These are phyloP conservation scores for Maudiozyma saulgeensis DNA, from an alignment of 805 yeast genomes.

Conservation along the genomic window DNA sequence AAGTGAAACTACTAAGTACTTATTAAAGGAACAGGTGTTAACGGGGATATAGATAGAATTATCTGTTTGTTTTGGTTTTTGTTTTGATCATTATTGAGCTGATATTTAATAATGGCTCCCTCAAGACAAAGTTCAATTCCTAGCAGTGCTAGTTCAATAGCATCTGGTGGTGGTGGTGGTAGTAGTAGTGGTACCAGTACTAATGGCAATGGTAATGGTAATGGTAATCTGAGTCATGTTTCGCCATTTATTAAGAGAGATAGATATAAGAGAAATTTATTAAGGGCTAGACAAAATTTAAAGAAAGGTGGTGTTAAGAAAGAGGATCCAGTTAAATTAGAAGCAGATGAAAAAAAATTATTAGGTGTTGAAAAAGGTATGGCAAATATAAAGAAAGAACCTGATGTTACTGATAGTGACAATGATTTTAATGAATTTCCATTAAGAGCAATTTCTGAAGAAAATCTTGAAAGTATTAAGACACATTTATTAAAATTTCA, in stretches of 20 bases:
- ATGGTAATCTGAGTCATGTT: slow-evolving; percentile 9
- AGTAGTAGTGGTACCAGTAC: slow-evolving; percentile 8
- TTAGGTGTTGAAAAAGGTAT: slow-evolving; percentile 12
- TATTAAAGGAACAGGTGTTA: no score
- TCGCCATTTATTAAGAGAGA: slow-evolving; percentile 32
- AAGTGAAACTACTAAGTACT: no score
- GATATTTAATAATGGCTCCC: not conserved
- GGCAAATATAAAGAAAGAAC: slow-evolving; percentile 6
- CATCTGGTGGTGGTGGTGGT: not conserved
- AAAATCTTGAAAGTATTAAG: slow-evolving; percentile 63
- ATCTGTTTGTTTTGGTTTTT: no score
- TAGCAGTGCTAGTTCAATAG: slow-evolving; percentile 6
- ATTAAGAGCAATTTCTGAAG: slow-evolving; percentile 60
- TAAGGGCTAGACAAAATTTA: slow-evolving; percentile 19
- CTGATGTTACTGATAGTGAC: not conserved
- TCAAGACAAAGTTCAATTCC: not conserved
- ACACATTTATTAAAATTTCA: slow-evolving; percentile 79
- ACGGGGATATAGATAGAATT: no score
- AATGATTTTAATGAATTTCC: slow-evolving; percentile 32
- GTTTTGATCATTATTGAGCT: no score
- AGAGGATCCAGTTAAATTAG: slow-evolving; percentile 26
- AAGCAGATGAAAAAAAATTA: slow-evolving; percentile 19
- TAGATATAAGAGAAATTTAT: slow-evolving; percentile 27
- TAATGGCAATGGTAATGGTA: no score
- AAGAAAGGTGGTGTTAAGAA: slow-evolving; percentile 17